Base-by-base conservation (phyloP, 2,329 filamentous ascomycete species). In the Colletotrichum sp. region DNA sequence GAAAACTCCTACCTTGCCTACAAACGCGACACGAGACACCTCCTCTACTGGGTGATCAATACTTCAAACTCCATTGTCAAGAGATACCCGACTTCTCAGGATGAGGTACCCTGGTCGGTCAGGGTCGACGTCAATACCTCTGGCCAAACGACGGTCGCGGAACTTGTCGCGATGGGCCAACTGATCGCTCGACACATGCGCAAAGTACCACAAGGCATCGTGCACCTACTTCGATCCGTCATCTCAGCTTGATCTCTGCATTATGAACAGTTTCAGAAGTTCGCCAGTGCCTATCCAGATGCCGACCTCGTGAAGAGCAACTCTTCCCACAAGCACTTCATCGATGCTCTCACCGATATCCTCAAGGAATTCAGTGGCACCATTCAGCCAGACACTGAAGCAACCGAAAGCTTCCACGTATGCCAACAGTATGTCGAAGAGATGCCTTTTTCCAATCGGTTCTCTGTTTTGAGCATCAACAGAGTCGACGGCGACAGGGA, bases 301-400 rank as follows among this genome's bases (percentile, higher is more conserved):
- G 82, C 82, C 7, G 83, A 85, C 9, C 79, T 86, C 8, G 78
- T 85, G 66, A 80, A 79, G 64, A 86, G 83, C 72, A 88, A 88
- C 74, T 76, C 72, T 3, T 81, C 81, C 1, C 86, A 89, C 77
- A 85, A 85, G 60, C 77, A 82, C 48, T 89, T 88, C 76, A 88
- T 88, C 68, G 82, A 87, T 59, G 81, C 80, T 3, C 82, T 89
- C 3, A 80, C 77, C 5, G 77, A 84, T 6, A 83, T 83, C 1
- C 87, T 87, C 44, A 36, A 82, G 1, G 78, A 79, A 15, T 77
- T 88, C 1, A 84, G 86, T 5, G 83, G 85, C 4, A 77, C 81
- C 2, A 55, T 59, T 8, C 83, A 80, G 80, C 9, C 22, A 16
- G 22, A 27, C n/a, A 16, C 15, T 15, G 22, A 13, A 48, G n/a